These are phyloP conservation scores for Xerocomellus dryophilus DNA, from an alignment of 768 basidiomycete species.

Conservation along the genomic window DNA sequence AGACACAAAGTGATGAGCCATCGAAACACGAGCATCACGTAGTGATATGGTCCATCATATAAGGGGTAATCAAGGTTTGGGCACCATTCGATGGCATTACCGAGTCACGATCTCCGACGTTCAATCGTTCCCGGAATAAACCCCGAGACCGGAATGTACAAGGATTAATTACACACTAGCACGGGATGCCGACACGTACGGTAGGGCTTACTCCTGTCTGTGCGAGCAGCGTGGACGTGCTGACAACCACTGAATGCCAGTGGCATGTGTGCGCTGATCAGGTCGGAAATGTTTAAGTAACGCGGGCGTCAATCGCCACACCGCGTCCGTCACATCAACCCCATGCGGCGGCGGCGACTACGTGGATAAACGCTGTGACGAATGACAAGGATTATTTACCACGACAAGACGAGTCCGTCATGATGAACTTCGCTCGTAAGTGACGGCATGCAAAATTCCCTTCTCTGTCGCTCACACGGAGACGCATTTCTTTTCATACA, in stretches of 20 bases:
- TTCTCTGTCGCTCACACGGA: constrained; percentile 18
- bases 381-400: neutral
- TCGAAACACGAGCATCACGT: constrained; percentile 6
- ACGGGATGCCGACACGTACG: constrained; percentile 14
- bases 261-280: neutral
- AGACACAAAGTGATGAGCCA: constrained; percentile 5
- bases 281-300: neutral
- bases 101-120: constrained; percentile 17
- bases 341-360: constrained; percentile 8
- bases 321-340: neutral
- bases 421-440: neutral
- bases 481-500: neutral
- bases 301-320: neutral
- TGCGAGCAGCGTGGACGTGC: neutral
- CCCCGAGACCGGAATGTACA: neutral
- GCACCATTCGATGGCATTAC: constrained; percentile 3
- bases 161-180: constrained; percentile 12
- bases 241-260: neutral
- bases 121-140: constrained; percentile 23
- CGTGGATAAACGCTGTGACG: constrained; percentile 13
- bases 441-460: constrained; percentile 3
- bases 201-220: constrained; percentile 2
- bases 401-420: neutral
- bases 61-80: constrained; percentile 26
- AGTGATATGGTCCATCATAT: neutral